phyloP scores from a whole-genome alignment of 306 rosid genomes.

The Cicer pinnatifidum region DNA sequence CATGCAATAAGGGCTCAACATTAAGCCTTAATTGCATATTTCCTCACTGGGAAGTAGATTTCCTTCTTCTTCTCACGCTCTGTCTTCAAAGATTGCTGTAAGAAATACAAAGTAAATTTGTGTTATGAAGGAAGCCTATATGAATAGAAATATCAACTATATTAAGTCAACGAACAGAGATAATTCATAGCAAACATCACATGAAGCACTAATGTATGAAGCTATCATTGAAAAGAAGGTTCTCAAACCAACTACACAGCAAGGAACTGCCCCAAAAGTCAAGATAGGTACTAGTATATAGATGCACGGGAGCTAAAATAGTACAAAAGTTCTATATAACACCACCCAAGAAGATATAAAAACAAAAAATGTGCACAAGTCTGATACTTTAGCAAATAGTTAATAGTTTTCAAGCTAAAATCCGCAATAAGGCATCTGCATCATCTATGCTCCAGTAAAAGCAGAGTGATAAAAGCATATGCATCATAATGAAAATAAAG shows the following conservation, averaged over 20 bases:
- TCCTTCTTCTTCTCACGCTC: slow-evolving; percentile 60
- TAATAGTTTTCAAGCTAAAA: slow-evolving; percentile 7
- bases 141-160: neutral
- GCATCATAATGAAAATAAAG: neutral
- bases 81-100: slow-evolving; percentile 61
- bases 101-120: slow-evolving; percentile 21
- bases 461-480: neutral
- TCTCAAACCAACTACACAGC: neutral
- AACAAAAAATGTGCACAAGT: neutral
- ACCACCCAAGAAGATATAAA: slow-evolving; percentile 1
- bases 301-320: neutral
- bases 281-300: neutral
- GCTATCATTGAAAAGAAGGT: neutral
- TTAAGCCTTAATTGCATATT: slow-evolving; percentile 67
- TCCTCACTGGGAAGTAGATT: slow-evolving; percentile 67
- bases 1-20: neutral
- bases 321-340: neutral
- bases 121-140: neutral
- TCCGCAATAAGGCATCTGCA: neutral
- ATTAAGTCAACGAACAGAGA: neutral
- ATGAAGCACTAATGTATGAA: neutral
- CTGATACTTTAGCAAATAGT: neutral
- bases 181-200: neutral
- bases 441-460: neutral
- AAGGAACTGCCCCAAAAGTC: neutral